These are phyloP conservation scores for Hyaloperonospora brassicae DNA, from an alignment of 352 stramenopile species.

Conservation along the genomic window DNA sequence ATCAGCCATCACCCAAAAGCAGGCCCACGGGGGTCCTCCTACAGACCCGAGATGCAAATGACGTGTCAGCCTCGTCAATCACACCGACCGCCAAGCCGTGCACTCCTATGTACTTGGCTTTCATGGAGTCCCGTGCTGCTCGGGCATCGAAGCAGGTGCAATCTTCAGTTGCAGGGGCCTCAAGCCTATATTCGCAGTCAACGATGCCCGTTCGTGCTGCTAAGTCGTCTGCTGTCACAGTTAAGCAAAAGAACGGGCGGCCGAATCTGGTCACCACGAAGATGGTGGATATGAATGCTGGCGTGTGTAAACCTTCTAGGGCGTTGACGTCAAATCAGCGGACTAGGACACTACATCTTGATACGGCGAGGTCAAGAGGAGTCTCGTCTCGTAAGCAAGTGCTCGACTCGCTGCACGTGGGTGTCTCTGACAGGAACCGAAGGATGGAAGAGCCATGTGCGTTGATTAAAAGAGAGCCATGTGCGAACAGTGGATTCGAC, in stretches of 20 bases:
- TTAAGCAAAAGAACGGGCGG: not conserved
- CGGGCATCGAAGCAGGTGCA: constrained; percentile 15
- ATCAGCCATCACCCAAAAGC: constrained; percentile 4
- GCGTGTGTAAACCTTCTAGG: not conserved
- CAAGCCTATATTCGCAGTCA: constrained; percentile 2
- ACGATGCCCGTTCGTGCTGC: not conserved
- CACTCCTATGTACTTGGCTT: constrained; percentile 16
- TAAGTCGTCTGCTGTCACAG: not conserved
- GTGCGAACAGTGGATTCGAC: not conserved
- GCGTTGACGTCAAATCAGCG: constrained; percentile 2
- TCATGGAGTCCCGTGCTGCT: constrained; percentile 19
- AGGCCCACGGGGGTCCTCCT: not conserved
- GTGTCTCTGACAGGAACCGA: not conserved
- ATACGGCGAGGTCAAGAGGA: not conserved
- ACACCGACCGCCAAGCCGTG: constrained; percentile 1
- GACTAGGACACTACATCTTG: not conserved
- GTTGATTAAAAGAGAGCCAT: not conserved
- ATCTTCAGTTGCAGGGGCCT: not conserved
- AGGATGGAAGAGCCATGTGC: not conserved
- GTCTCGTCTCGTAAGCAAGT: not conserved
- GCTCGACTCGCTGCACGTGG: not conserved
- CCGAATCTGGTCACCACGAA: constrained; percentile 10
- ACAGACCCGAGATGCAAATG: constrained; percentile 3
- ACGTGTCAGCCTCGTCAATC: constrained; percentile 1
- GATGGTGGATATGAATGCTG: constrained; percentile 1